Conservation (phyloP, 2,329 filamentous ascomycete genomes). For the Ophiostoma quercus region DNA sequence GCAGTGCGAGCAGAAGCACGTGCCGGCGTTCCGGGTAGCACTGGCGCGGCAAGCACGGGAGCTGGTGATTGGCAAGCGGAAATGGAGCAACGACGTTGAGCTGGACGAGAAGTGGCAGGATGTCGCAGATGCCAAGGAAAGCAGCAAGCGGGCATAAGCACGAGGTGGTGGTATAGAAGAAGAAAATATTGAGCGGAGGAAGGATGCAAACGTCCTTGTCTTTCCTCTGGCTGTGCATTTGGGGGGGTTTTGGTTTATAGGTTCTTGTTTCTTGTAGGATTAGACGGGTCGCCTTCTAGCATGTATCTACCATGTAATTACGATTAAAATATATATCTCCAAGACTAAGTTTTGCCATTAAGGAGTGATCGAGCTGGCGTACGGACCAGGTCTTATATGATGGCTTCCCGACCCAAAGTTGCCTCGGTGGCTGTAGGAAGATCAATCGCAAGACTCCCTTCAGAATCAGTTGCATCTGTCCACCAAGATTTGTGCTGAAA, state of each 20-base stretch:
- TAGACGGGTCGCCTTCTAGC: constrained; percentile 17
- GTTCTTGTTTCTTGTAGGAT: constrained; percentile 20
- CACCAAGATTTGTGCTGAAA: constrained; percentile 51
- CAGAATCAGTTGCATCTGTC: not conserved
- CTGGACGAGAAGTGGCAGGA: constrained; percentile 47
- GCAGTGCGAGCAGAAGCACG: constrained; percentile 34
- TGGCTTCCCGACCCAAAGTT: not conserved
- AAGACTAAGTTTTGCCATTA: not conserved
- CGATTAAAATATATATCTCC: constrained; percentile 17
- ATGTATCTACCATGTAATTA: constrained; percentile 18
- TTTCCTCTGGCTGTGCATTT: constrained; percentile 1
- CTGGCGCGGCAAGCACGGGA: constrained; percentile 57
- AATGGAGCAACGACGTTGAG: constrained; percentile 51
- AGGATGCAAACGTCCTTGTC: not conserved
- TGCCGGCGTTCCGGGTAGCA: constrained; percentile 38
- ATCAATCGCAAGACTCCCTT: not conserved
- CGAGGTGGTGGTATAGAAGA: not conserved
- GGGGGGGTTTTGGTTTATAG: not conserved
- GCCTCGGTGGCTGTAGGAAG: not conserved
- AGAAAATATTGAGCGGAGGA: not conserved
- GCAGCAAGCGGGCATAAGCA: constrained; percentile 22
- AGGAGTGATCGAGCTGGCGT: not conserved
- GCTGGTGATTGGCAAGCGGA: constrained; percentile 54
- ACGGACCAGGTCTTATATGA: not conserved
- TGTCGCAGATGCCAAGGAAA: constrained; percentile 32